Conservation (phyloP, 2,329 filamentous ascomycete genomes). For the Penicillium decumbens region DNA sequence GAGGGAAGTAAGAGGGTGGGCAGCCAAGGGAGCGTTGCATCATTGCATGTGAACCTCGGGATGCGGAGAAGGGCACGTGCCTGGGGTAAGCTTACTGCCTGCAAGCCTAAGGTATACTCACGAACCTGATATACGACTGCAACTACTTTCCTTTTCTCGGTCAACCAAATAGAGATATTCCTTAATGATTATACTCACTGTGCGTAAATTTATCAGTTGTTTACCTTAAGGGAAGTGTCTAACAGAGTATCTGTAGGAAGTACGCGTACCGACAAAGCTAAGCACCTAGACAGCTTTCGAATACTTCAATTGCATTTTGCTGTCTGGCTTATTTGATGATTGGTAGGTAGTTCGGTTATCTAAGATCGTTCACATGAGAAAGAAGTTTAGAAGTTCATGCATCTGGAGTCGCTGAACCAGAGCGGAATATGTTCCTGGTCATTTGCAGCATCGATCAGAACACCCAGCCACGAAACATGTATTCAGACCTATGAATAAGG, state of each 20-base stretch:
- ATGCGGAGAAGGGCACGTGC: constrained; percentile 23
- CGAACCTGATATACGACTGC: not conserved
- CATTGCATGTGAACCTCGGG: constrained; percentile 29
- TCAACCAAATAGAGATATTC: too few species aligned
- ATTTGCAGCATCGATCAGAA: too few species aligned
- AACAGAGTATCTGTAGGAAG: not conserved
- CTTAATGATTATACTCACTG: not conserved
- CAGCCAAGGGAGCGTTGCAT: constrained; percentile 14
- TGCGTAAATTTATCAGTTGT: not conserved
- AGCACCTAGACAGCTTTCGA: not conserved
- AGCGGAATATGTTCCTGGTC: too few species aligned
- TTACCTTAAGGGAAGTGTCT: not conserved
- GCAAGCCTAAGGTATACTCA: not conserved
- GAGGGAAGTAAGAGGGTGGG: constrained; percentile 1
- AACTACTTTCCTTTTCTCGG: not conserved
- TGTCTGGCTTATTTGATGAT: too few species aligned
- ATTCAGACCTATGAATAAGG: too few species aligned
- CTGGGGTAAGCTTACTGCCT: constrained; percentile 12
- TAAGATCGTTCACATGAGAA: too few species aligned
- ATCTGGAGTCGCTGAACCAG: too few species aligned
- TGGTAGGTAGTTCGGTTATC: too few species aligned
- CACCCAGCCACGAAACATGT: too few species aligned
- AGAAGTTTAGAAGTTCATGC: too few species aligned
- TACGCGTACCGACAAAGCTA: too few species aligned
- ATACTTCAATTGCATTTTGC: not conserved